A percentile compares a stretch with the other conserved stretches of the same genome.
phyloP scores from a whole-genome alignment of 2,329 filamentous ascomycete species.

The Colletotrichum sp. region DNA sequence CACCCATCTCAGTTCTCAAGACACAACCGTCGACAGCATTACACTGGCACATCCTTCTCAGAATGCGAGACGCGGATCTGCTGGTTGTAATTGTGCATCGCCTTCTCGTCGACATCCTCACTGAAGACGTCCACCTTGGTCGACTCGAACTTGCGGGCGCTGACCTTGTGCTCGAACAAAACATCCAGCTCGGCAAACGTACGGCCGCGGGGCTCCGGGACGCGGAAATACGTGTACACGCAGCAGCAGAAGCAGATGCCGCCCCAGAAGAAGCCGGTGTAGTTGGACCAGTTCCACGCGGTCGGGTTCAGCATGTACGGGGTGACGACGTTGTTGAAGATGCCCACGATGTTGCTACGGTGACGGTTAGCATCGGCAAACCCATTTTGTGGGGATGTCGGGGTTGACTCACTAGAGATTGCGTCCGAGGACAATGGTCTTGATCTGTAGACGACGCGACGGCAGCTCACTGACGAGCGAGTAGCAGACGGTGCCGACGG shows the following conservation, averaged over 20 bases:
- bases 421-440: slow-evolving; percentile 87
- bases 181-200: slow-evolving; percentile 88
- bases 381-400: not conserved
- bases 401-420: slow-evolving; percentile 66
- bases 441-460: slow-evolving; percentile 83
- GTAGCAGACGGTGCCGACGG: slow-evolving; percentile 89
- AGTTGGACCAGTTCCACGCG: slow-evolving; percentile 89
- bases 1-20: not conserved
- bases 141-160: slow-evolving; percentile 73
- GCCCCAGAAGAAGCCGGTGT: slow-evolving; percentile 87
- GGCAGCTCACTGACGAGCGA: slow-evolving; percentile 87
- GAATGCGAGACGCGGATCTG: slow-evolving; percentile 35
- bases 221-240: slow-evolving; percentile 80
- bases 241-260: slow-evolving; percentile 82
- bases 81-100: slow-evolving; percentile 55
- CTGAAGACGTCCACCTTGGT: slow-evolving; percentile 63
- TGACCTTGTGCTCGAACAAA: slow-evolving; percentile 76
- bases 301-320: slow-evolving; percentile 92
- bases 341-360: slow-evolving; percentile 75
- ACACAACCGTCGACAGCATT: not conserved
- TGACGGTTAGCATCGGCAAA: not conserved
- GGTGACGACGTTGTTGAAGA: slow-evolving; percentile 81
- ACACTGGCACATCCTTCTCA: slow-evolving; percentile 24
- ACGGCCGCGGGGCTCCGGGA: slow-evolving; percentile 80
- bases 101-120: slow-evolving; percentile 47